phyloP scores from a whole-genome alignment of 2,329 filamentous ascomycete genomes.

The Talaromyces rugulosus region DNA sequence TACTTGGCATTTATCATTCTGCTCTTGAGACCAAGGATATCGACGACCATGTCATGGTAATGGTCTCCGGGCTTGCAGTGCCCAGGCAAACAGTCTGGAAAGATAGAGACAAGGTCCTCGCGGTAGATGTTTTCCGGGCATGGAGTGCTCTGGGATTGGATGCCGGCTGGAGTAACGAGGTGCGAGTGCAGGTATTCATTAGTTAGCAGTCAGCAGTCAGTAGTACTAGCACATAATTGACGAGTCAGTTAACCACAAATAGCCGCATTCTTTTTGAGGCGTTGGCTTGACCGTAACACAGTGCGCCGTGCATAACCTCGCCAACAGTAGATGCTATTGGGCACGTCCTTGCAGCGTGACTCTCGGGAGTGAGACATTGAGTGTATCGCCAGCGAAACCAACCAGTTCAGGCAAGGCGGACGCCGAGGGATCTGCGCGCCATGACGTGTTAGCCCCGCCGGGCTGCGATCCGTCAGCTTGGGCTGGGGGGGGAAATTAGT shows the following conservation, averaged over 20 bases:
- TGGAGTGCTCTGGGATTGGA: conserved; percentile 71
- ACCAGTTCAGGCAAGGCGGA: background rate
- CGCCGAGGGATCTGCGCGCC: background rate
- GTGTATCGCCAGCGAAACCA: background rate
- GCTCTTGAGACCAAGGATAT: conserved; percentile 59
- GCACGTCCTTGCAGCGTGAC: background rate
- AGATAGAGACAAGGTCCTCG: conserved; percentile 54
- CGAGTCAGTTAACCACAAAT: background rate
- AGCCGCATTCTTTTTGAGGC: background rate
- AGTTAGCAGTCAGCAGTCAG: conserved; percentile 14
- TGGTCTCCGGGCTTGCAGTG: conserved; percentile 67
- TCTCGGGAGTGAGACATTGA: background rate
- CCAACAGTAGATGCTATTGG: background rate
- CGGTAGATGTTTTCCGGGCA: conserved; percentile 71
- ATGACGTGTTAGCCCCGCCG: background rate
- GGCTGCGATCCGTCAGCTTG: background rate
- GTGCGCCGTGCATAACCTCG: background rate
- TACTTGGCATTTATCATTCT: conserved; percentile 69
- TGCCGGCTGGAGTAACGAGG: conserved; percentile 75
- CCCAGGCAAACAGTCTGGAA: conserved; percentile 62
- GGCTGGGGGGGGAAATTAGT: background rate
- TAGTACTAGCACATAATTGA: background rate
- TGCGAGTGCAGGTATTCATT: conserved; percentile 62
- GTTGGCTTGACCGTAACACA: background rate
- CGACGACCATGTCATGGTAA: conserved; percentile 65